These are phyloP conservation scores for Calonectria pseudoreteaudii DNA, from an alignment of 2,329 filamentous ascomycete species.

Conservation along the genomic window DNA sequence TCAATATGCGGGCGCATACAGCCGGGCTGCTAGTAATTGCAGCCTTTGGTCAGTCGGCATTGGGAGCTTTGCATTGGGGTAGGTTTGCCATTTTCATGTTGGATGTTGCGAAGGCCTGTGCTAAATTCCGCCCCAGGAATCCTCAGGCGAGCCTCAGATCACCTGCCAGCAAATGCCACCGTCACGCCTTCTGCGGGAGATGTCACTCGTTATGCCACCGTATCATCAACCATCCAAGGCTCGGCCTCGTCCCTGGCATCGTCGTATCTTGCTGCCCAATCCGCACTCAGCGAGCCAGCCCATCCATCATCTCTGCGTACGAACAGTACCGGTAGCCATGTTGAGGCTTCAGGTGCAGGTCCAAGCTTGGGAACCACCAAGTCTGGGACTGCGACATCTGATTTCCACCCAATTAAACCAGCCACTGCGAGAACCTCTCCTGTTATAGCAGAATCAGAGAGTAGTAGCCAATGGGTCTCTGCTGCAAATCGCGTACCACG, in stretches of 20 bases:
- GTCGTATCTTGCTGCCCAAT: background rate
- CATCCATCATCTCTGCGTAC: background rate
- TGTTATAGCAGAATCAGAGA: background rate
- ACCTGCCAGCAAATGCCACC: slow-evolving; percentile 14
- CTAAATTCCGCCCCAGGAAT: slow-evolving; percentile 13
- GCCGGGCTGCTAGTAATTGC: slow-evolving; percentile 33
- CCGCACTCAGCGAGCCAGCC: background rate
- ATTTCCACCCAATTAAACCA: background rate
- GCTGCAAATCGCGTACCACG: background rate
- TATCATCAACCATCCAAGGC: background rate
- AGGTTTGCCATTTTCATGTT: background rate
- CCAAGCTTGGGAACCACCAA: background rate
- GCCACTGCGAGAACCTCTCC: background rate
- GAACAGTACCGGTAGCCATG: background rate
- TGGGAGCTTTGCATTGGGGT: slow-evolving; percentile 31
- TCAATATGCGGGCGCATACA: slow-evolving; percentile 35
- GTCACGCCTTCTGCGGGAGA: slow-evolving; percentile 3
- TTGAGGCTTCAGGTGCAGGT: background rate
- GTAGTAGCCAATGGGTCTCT: background rate
- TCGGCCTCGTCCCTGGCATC: background rate
- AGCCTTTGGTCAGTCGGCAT: slow-evolving; percentile 29
- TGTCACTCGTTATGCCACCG: background rate
- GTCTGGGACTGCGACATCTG: background rate
- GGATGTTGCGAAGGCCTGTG: background rate
- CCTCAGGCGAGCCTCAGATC: slow-evolving; percentile 3